These are phyloP conservation scores for Bullera alba DNA, from an alignment of 768 basidiomycete species.

Conservation along the genomic window DNA sequence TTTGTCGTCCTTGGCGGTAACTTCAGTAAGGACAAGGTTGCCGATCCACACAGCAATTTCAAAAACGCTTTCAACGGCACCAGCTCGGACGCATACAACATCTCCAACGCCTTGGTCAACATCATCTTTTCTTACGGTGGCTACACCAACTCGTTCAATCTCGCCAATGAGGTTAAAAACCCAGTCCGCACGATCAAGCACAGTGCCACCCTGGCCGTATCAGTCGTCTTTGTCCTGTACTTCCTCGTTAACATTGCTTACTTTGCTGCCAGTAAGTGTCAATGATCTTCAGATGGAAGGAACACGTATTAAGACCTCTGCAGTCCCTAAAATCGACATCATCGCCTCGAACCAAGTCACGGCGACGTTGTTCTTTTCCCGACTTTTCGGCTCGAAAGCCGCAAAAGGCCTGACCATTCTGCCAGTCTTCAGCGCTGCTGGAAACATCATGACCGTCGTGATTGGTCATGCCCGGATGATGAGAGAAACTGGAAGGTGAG, in stretches of 20 bases:
- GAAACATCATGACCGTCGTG: slow-evolving; percentile 14
- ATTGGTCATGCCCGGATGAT: slow-evolving; percentile 52
- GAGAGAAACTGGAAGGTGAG: slow-evolving; percentile 49
- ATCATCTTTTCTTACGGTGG: slow-evolving; percentile 35
- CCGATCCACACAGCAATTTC: slow-evolving; percentile 26
- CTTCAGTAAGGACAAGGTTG: slow-evolving; percentile 9
- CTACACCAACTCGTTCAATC: slow-evolving; percentile 27
- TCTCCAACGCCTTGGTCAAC: slow-evolving; percentile 24
- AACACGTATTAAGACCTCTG: not conserved
- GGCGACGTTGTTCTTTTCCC: slow-evolving; percentile 23
- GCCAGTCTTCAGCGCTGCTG: slow-evolving; percentile 21
- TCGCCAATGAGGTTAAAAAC: slow-evolving; percentile 27
- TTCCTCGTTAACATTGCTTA: slow-evolving; percentile 28
- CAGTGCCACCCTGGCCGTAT: slow-evolving; percentile 17
- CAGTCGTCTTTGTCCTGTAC: slow-evolving; percentile 26
- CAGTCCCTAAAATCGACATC: slow-evolving; percentile 17
- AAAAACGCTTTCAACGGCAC: slow-evolving; percentile 28
- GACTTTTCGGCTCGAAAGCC: slow-evolving; percentile 25
- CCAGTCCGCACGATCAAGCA: slow-evolving; percentile 22
- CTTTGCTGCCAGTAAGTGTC: slow-evolving; percentile 20
- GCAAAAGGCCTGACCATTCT: slow-evolving; percentile 20
- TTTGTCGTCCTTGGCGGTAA: slow-evolving; percentile 28
- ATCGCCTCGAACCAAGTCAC: slow-evolving; percentile 11
- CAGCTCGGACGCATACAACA: slow-evolving; percentile 12
- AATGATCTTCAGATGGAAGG: not conserved